Evolutionary conservation across 495 filamentous ascomycete species (phyloP), one percentile per base, ranked within the genome.

Genomic region (Lophiotrema nucula): DNA sequence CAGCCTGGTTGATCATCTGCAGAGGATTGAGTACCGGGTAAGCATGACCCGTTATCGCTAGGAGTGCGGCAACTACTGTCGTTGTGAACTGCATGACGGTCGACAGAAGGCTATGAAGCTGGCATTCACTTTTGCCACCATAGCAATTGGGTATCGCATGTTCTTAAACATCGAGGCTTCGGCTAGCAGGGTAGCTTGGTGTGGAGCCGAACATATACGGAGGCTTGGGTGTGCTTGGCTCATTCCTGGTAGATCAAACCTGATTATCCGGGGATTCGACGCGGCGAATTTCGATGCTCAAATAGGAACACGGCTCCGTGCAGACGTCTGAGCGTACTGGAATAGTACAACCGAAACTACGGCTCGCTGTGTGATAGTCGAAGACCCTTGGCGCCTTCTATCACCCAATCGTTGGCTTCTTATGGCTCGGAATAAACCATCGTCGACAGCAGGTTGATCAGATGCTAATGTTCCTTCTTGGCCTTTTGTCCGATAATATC

Each of bases 201-300:
- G 41, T 46, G 43, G 27, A n/a, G 19, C 42, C 27, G 38, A 35
- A 24, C n/a, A 33, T 45, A 4, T 41, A 21, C 4, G 26, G 18
- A 19, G 47, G 12, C 11, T 44, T 35, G 28, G 38, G 51, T n/a
- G 15, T 21, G 44, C 56, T 60, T 60, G 56, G 56, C 56, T 53
- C 56, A 60, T 60, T 47, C 47, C 47, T 31, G 56, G 56, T 60
- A 60, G 24, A 60, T 33, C 26, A 39, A 10, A 24, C 19, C 24
- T 1, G 21, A 37, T 60, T 60, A 47, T 22, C 56, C 56, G 39
- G 41, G 42, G 16, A 18, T 25, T 50, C 28, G 56, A 27, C 16
- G 27, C 38, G 56, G 16, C 38, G 18, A 44, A 18, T 50, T 23
- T 48, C 8, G 31, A 35, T 8, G n/a, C 31, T 35, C 31, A 35